phyloP scores from a whole-genome alignment of 345 rosid species.

The Euphorbia tirucalli region DNA sequence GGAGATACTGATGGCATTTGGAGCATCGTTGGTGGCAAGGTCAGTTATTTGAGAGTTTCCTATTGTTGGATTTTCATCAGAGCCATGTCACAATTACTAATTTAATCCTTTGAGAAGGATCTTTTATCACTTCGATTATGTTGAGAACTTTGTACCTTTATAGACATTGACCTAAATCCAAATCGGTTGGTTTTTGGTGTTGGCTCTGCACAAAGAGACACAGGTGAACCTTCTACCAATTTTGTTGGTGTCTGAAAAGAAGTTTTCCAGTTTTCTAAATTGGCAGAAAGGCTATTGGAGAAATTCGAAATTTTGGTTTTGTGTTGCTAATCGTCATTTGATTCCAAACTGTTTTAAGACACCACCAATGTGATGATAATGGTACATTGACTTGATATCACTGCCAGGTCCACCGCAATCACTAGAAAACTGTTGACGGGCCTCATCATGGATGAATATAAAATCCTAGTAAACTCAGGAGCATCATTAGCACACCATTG shows the following conservation, averaged over 20 bases:
- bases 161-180: not conserved
- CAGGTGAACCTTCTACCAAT: not conserved
- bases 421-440: not conserved
- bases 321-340: too few species aligned
- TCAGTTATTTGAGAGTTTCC: slow-evolving; percentile 22
- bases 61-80: not conserved
- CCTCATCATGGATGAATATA: not conserved
- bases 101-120: not conserved
- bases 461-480: too few species aligned
- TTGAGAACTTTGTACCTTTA: not conserved
- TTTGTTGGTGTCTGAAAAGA: not conserved
- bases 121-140: not conserved
- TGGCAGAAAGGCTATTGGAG: not conserved
- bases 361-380: too few species aligned
- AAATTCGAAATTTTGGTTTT: too few species aligned
- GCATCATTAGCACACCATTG: too few species aligned
- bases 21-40: slow-evolving; percentile 85
- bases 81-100: not conserved
- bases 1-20: slow-evolving; percentile 65
- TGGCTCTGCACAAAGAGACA: not conserved
- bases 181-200: not conserved
- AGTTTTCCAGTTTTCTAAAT: not conserved
- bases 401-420: not conserved
- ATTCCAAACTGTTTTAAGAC: not conserved
- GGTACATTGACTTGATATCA: not conserved